Conservation (phyloP, 2,329 filamentous ascomycete genomes). For the Ophiocordyceps polyrhachis-furcata region DNA sequence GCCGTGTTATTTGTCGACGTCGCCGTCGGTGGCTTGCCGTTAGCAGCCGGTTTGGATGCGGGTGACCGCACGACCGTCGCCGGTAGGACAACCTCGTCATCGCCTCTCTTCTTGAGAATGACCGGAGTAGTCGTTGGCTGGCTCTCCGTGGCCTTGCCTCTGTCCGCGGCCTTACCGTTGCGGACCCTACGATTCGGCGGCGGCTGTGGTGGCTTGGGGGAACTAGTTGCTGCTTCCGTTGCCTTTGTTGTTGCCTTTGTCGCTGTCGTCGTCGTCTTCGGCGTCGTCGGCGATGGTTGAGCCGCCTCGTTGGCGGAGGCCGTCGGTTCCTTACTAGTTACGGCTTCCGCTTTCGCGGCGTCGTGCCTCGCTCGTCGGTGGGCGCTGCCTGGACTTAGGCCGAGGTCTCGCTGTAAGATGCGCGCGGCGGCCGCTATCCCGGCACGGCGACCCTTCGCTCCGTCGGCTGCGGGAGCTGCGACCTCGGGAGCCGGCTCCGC, state of each 20-base stretch:
- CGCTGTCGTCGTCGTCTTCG: no score
- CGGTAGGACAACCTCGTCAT: conserved; percentile 7
- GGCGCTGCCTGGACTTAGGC: conserved; percentile 42
- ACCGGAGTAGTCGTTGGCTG: conserved; percentile 16
- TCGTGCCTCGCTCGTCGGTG: conserved; percentile 41
- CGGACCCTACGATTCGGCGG: conserved; percentile 12
- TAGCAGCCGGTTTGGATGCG: conserved; percentile 3
- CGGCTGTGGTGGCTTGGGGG: conserved; percentile 5
- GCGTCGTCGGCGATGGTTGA: conserved; percentile 4
- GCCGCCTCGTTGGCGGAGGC: conserved; percentile 5
- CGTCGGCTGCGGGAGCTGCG: conserved; percentile 14
- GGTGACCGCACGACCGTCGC: conserved; percentile 4
- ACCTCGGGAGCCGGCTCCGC: conserved; percentile 28
- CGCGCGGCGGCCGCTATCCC: conserved; percentile 46
- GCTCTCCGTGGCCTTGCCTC: conserved; percentile 17
- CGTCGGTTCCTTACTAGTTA: conserved; percentile 15
- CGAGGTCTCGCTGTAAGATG: conserved; percentile 46
- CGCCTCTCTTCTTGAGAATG: conserved; percentile 23
- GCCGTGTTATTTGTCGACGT: conserved; percentile 6
- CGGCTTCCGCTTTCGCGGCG: conserved; percentile 35
- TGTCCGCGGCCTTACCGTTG: conserved; percentile 20
- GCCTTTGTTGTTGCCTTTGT: no score
- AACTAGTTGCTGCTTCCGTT: conserved; percentile 2
- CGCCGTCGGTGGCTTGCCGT: conserved; percentile 4
- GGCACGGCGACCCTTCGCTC: conserved; percentile 35